These are phyloP conservation scores for Alloascoidea africana DNA, from an alignment of 805 yeast species.

Conservation along the genomic window DNA sequence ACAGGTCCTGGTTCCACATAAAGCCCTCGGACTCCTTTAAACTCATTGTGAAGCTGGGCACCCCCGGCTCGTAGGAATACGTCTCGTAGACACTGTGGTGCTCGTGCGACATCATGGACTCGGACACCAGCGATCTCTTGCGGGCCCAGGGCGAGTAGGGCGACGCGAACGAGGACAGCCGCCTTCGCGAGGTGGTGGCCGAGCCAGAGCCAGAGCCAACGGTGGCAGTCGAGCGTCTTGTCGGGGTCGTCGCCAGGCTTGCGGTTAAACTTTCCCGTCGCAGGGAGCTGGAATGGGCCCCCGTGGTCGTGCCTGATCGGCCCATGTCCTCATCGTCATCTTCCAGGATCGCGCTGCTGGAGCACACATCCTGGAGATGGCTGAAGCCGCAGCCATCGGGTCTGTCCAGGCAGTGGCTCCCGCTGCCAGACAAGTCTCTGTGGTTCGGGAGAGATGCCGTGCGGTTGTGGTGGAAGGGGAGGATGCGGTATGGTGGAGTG, in stretches of 20 bases:
- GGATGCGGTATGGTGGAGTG: not conserved
- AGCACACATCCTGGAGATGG: no score
- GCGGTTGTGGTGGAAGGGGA: not conserved
- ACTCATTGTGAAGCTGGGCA: constrained; percentile 10
- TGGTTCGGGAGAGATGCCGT: no score
- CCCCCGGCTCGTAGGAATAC: constrained; percentile 11
- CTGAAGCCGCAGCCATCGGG: no score
- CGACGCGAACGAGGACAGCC: not conserved
- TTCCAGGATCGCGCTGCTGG: no score
- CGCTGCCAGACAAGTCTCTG: no score
- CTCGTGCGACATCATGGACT: constrained; percentile 12
- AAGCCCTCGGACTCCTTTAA: constrained; percentile 15
- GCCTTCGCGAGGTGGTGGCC: no score
- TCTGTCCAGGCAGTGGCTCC: no score
- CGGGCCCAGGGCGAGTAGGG: constrained; percentile 5
- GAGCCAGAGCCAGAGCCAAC: no score
- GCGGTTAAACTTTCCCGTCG: constrained; percentile 14
- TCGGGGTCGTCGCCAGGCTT: constrained; percentile 90
- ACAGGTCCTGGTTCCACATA: constrained; percentile 16
- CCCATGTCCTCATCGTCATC: no score
- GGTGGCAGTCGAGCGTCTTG: constrained; percentile 32
- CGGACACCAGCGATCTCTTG: constrained; percentile 11
- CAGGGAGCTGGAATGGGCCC: no score
- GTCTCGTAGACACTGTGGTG: constrained; percentile 10
- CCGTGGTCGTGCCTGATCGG: no score